Evolutionary conservation across 2,329 filamentous ascomycete species (phyloP), one percentile per base, ranked within the genome.

Genomic region (Alternaria rosae): DNA sequence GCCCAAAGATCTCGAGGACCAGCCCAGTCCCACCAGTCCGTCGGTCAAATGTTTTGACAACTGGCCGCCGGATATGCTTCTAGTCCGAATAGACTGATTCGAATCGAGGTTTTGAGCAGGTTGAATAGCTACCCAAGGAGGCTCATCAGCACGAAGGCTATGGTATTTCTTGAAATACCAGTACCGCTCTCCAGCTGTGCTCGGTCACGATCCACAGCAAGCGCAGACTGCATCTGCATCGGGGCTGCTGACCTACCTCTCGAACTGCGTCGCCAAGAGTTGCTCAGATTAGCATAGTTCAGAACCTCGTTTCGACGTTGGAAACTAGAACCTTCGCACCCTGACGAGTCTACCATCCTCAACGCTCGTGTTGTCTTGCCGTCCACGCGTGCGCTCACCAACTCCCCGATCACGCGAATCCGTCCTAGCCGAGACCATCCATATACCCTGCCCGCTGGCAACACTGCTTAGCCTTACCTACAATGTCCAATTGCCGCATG

Each of bases 61-160:
- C 44, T 53, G 54, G 42, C 55, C 48, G 42, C 48, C n/a, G 44
- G 20, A 35, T 38, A 35, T 43, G 41, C 32, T 54, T 23, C 59
- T 58, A 57, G 50, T 59, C 55, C 59, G 21, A 54, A 62, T 50
- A 28, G 43, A 59, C 59, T 62, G 48, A 62, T 62, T 59, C 59
- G 59, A 59, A 62, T 59, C 59, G 59, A 62, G 43, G 32, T 54
- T 11, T 35, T 17, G 35, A 54, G 17, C 38, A 44, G 17, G n/a
- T 20, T 30, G 21, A 15, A 45, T 32, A 28, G 26, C 25, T 23
- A 43, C 17, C 47, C 20, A 26, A 26, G 32, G 11, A 20, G 43
- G 20, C 23, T 23, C 12, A 35, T 21, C 45, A 32, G 25, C 15
- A 53, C 47, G 26, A 20, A 17, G 23, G 13, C 44, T 15, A 17